Evolutionary conservation across 2,329 filamentous ascomycete genomes (phyloP).

Genomic region (Ophiocordyceps unilateralis): DNA sequence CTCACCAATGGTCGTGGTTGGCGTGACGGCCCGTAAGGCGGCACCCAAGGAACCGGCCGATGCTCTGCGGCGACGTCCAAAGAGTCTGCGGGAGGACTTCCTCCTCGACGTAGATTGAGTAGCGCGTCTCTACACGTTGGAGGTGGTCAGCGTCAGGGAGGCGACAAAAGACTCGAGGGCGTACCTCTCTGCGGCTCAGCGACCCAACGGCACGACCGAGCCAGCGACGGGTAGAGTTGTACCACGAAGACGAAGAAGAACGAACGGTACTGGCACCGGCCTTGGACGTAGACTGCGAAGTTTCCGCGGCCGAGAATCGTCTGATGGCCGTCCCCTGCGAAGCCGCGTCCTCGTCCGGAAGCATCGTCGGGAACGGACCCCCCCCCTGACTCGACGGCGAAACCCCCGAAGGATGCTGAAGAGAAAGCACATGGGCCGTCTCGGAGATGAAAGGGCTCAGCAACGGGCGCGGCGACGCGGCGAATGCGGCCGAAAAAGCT

Average conservation of each 20-base stretch:
- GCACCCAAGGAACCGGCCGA: slow-evolving; percentile 20
- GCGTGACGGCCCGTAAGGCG: slow-evolving; percentile 15
- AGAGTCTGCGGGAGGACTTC: slow-evolving; percentile 16
- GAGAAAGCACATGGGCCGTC: slow-evolving; percentile 27
- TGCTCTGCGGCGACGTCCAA: slow-evolving; percentile 21
- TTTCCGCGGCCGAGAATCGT: neutral
- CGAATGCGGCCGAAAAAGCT: neutral
- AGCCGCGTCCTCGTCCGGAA: neutral
- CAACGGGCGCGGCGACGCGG: slow-evolving; percentile 6
- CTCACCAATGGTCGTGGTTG: slow-evolving; percentile 1
- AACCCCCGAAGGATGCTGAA: slow-evolving; percentile 18
- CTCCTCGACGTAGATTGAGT: neutral
- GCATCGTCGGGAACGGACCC: neutral
- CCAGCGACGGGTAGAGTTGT: neutral
- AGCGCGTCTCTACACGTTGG: neutral
- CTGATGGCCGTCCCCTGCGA: neutral
- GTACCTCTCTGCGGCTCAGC: neutral
- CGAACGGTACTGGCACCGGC: neutral
- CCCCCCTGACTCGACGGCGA: slow-evolving; percentile 1
- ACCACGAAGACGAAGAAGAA: neutral
- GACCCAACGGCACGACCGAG: neutral
- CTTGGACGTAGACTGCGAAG: neutral
- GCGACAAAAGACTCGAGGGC: neutral
- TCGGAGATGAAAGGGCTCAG: slow-evolving; percentile 29
- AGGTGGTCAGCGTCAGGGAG: neutral